phyloP scores from a whole-genome alignment of 805 yeast genomes.

The Saccharomycopsis amapae region DNA sequence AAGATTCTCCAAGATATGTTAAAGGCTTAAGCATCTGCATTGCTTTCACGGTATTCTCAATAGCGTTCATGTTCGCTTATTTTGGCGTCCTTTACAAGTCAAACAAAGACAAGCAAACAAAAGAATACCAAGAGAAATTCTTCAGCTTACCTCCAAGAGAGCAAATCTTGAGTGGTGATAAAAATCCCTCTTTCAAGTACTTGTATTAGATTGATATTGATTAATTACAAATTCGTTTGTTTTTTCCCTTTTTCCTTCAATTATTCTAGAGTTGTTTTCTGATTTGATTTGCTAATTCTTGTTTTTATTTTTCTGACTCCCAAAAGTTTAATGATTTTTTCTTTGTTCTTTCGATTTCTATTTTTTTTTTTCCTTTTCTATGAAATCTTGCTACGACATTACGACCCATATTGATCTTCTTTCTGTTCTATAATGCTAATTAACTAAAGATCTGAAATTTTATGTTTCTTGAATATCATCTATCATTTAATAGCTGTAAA shows the following conservation, averaged over 20 bases:
- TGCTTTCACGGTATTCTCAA: slow-evolving; percentile 40
- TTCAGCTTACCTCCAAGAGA: slow-evolving; percentile 28
- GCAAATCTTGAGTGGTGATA: slow-evolving; percentile 33
- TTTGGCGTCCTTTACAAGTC: slow-evolving; percentile 27
- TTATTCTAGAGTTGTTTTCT: too few relatives aligned
- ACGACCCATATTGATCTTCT: too few relatives aligned
- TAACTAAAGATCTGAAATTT: too few relatives aligned
- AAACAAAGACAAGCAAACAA: slow-evolving; percentile 26
- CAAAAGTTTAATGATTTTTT: neutral
- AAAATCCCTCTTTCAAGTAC: slow-evolving; percentile 33
- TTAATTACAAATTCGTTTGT: too few relatives aligned
- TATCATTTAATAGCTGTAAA: too few relatives aligned
- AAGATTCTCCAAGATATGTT: slow-evolving; percentile 52
- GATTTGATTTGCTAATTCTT: too few relatives aligned
- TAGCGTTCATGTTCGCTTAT: slow-evolving; percentile 32
- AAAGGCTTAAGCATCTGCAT: slow-evolving; percentile 49
- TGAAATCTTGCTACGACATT: too few relatives aligned
- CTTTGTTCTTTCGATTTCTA: neutral
- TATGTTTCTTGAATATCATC: too few relatives aligned
- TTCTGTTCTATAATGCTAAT: too few relatives aligned
- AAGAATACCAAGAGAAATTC: slow-evolving; percentile 27
- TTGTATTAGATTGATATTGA: slow-evolving; percentile 24
- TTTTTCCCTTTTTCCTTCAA: too few relatives aligned
- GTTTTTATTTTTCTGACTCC: neutral
- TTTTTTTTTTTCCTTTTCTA: neutral